Evolutionary conservation across 129 eudicot genomes (phyloP).

Genomic region (Oenanthe sinensis): DNA sequence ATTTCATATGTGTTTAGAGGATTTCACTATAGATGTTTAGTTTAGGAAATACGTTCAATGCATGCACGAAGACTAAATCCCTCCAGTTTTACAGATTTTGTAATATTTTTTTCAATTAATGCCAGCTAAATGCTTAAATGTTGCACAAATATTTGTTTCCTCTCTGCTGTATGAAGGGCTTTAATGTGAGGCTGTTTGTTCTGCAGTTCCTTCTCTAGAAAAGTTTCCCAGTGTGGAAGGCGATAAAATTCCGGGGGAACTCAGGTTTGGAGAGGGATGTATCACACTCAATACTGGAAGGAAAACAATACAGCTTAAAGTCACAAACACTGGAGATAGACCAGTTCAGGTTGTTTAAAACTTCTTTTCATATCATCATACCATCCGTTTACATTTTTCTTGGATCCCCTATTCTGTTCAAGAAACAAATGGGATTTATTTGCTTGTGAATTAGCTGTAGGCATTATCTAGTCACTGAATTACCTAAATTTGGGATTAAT

Average conservation of each 20-base stretch:
- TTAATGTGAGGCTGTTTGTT: constrained; percentile 26
- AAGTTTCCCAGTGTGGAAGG: constrained; percentile 55
- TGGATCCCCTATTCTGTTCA: background rate
- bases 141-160: constrained; percentile 7
- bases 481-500: background rate
- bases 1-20: background rate
- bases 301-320: constrained; percentile 59
- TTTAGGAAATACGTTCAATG: background rate
- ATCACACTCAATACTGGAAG: constrained; percentile 67
- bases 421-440: background rate
- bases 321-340: constrained; percentile 81
- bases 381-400: background rate
- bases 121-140: background rate
- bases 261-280: constrained; percentile 38
- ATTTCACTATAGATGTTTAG: background rate
- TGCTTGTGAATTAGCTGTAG: background rate
- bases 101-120: background rate
- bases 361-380: background rate
- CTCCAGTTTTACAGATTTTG: background rate
- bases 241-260: constrained; percentile 68
- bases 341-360: constrained; percentile 67
- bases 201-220: constrained; percentile 90
- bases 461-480: background rate
- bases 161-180: constrained; percentile 5
- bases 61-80: background rate